Evolutionary conservation across 1,139 yeast genomes (phyloP).

Genomic region (Nadsonia commutata): DNA sequence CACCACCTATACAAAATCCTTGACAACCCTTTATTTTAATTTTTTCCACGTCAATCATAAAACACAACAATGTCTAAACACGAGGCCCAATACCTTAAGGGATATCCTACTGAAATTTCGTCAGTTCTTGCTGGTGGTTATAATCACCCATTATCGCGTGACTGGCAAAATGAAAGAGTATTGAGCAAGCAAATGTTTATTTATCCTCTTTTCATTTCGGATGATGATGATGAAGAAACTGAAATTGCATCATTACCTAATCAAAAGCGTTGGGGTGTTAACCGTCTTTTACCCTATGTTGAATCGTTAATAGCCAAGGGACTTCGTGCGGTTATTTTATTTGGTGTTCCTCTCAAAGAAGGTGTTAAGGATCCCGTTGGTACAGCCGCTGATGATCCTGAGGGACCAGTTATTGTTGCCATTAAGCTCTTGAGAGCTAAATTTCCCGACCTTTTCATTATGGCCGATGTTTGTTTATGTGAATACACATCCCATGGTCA

Average conservation of each 20-base stretch:
- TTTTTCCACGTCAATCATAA: no score
- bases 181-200: slow-evolving; percentile 78
- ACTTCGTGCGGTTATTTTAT: slow-evolving; percentile 66
- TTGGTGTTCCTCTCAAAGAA: slow-evolving; percentile 75
- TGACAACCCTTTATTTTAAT: no score
- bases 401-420: slow-evolving; percentile 83
- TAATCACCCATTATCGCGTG: slow-evolving; percentile 75
- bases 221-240: slow-evolving; percentile 66
- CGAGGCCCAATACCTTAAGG: slow-evolving; percentile 17
- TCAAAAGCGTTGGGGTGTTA: slow-evolving; percentile 76
- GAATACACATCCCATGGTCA: slow-evolving; percentile 96
- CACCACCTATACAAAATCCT: no score
- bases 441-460: slow-evolving; percentile 72
- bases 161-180: slow-evolving; percentile 83
- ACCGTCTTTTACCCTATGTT: slow-evolving; percentile 63
- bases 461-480: slow-evolving; percentile 93
- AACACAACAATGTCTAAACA: no score
- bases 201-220: slow-evolving; percentile 80
- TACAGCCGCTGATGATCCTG: slow-evolving; percentile 88
- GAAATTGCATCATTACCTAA: slow-evolving; percentile 68
- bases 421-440: slow-evolving; percentile 45
- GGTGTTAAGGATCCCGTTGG: slow-evolving; percentile 72
- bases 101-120: slow-evolving; percentile 44
- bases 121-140: slow-evolving; percentile 88
- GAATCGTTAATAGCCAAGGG: slow-evolving; percentile 63